phyloP scores from a whole-genome alignment of 2,329 filamentous ascomycete species.

The Nemania abortiva region DNA sequence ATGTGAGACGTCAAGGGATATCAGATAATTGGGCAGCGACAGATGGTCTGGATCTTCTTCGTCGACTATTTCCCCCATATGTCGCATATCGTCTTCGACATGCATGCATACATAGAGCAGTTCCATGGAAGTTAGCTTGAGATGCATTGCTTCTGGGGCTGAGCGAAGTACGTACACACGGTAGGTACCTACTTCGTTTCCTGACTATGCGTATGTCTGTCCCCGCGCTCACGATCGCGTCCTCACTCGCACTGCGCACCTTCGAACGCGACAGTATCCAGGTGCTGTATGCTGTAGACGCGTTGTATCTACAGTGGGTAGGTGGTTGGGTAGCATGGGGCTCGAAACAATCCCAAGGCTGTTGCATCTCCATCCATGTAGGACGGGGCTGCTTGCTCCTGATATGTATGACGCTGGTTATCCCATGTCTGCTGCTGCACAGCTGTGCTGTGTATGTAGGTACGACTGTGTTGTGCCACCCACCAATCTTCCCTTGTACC shows the following conservation, averaged over 20 bases:
- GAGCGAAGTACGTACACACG: constrained; percentile 1
- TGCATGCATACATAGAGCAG: neutral
- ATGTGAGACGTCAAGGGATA: constrained; percentile 11
- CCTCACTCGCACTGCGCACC: neutral
- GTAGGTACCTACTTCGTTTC: no score
- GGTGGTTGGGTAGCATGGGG: constrained; percentile 1
- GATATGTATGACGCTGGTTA: constrained; percentile 5
- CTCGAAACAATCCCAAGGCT: constrained; percentile 4
- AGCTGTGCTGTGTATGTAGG: constrained; percentile 8
- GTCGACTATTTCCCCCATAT: neutral
- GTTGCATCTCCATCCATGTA: constrained; percentile 11
- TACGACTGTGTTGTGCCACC: constrained; percentile 22
- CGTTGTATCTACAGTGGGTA: no score
- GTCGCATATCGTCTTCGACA: constrained; percentile 13
- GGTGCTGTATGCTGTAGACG: no score
- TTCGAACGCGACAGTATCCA: neutral
- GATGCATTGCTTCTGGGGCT: constrained; percentile 34
- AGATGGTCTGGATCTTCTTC: neutral
- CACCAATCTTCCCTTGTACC: constrained; percentile 3
- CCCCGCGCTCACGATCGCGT: neutral
- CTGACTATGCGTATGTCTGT: neutral
- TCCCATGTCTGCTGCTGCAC: neutral
- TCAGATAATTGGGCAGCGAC: constrained; percentile 9
- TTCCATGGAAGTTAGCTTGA: neutral
- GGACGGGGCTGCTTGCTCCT: constrained; percentile 19